Evolutionary conservation across 805 yeast species (phyloP), one percentile per base, ranked within the genome.

Genomic region (Zygoascus ofunaensis): DNA sequence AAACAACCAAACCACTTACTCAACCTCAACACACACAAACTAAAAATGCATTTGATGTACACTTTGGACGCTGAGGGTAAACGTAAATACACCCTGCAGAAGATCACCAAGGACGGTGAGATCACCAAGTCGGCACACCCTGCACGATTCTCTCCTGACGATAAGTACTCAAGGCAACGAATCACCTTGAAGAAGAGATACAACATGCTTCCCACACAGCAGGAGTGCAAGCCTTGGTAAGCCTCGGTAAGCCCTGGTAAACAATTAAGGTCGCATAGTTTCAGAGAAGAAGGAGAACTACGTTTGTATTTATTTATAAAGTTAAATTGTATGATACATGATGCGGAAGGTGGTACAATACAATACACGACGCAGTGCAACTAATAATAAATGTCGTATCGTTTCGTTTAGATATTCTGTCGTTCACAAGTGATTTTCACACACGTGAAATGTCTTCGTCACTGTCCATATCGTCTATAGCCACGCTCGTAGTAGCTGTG

Each of bases 111-210:
- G 49, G 68, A 72, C 5, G 97, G 98, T 50, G 95, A 87, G 66
- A 87, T 90, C 72, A 94, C 99, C 63, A 87, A 87, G 73, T 84
- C 95, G 55, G 98, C 98, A 35, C 99, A 92, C 68, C 99, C 99
- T 51, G 98, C 99, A 43, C 82, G 99, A 71, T 92, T 92, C 68
- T 92, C 98, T 28, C 99, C 99, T 56, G 99, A 92, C 66, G 99
- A 92, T 77, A 92, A 92, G 72, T 90, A 87, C 74, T 92, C 98
- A 39, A 83, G 97, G 74, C 97, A 92, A 70, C 86, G 99, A 77
- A 96, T 92, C 42, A 90, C 97, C 46, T 76, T 92, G 63, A 92
- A 92, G 80, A 92, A 87, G 76, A 82, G 98, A 73, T 90, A 70
- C 65, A 80, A 81, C 55, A 64, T 92, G 66, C 74, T 92, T 63